Evolutionary conservation across 768 basidiomycete genomes (phyloP).

Genomic region (Fomitopsis serialis): DNA sequence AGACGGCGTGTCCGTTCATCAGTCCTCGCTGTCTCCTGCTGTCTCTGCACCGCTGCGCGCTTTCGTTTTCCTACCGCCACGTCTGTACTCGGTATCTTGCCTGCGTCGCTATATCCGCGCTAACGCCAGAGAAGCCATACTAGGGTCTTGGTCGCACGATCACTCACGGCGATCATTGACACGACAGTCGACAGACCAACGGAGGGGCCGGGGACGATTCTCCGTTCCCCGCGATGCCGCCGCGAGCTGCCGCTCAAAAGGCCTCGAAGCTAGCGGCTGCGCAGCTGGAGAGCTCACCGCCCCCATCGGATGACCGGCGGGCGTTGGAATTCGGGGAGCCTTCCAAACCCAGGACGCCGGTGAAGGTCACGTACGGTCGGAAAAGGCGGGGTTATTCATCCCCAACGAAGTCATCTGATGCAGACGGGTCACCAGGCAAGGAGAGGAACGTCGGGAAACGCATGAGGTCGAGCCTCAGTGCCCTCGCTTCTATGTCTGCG

Average conservation of each 20-base stretch:
- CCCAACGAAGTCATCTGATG: conserved; percentile 2
- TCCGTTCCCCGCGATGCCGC: background rate
- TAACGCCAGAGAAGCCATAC: too few relatives aligned
- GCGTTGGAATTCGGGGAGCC: conserved; percentile 16
- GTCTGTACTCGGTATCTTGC: too few relatives aligned
- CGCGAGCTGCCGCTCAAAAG: conserved; percentile 18
- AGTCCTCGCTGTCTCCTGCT: too few relatives aligned
- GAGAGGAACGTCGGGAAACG: background rate
- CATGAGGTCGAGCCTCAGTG: background rate
- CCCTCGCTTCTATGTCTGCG: background rate
- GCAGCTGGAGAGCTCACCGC: conserved; percentile 19
- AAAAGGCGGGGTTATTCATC: conserved; percentile 9
- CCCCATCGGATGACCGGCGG: conserved; percentile 13
- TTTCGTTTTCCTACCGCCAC: too few relatives aligned
- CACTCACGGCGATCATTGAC: too few relatives aligned
- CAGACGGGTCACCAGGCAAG: background rate
- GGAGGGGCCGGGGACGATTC: background rate
- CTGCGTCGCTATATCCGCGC: too few relatives aligned
- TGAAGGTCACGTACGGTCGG: conserved; percentile 12
- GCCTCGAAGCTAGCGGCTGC: conserved; percentile 17
- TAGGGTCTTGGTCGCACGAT: too few relatives aligned
- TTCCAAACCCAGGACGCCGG: conserved; percentile 9
- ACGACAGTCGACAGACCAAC: too few relatives aligned
- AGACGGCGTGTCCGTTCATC: too few relatives aligned
- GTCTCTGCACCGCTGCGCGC: too few relatives aligned